A percentile compares a stretch with the other conserved stretches of the same genome.
Conservation (phyloP, 2,329 filamentous ascomycete species). For the Dactylellina leptospora region DNA sequence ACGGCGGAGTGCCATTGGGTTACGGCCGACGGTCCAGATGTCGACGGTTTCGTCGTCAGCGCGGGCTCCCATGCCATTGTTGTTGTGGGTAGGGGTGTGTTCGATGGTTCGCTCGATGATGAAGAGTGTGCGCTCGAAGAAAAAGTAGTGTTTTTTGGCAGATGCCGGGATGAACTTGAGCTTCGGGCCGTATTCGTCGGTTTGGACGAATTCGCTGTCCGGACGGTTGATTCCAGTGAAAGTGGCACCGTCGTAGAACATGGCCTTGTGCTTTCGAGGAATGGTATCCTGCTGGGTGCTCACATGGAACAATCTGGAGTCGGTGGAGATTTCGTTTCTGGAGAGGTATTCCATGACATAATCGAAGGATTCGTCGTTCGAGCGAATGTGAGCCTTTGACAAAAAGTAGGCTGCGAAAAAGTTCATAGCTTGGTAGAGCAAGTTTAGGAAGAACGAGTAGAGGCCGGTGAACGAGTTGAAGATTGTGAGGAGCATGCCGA, state of each 20-base stretch:
- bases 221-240: conserved; percentile 63
- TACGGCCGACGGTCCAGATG: conserved; percentile 70
- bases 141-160: conserved; percentile 72
- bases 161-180: conserved; percentile 73
- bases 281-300: conserved; percentile 57
- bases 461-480: conserved; percentile 57
- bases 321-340: conserved; percentile 56
- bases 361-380: conserved; percentile 57
- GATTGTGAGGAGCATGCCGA: conserved; percentile 57
- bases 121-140: conserved; percentile 69
- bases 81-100: conserved; percentile 56
- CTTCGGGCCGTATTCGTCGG: conserved; percentile 61
- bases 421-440: conserved; percentile 48
- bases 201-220: conserved; percentile 59
- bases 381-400: conserved; percentile 57
- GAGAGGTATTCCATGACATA: conserved; percentile 57
- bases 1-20: conserved; percentile 70
- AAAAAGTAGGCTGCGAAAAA: conserved; percentile 57
- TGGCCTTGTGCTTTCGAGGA: conserved; percentile 55
- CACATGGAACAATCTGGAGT: conserved; percentile 57
- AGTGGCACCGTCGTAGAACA: conserved; percentile 57
- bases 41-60: conserved; percentile 65
- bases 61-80: conserved; percentile 62
- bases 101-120: conserved; percentile 65
- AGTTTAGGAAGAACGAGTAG: conserved; percentile 55